These are phyloP conservation scores for Lentinula detonsa DNA, from an alignment of 768 basidiomycete species.

Conservation along the genomic window DNA sequence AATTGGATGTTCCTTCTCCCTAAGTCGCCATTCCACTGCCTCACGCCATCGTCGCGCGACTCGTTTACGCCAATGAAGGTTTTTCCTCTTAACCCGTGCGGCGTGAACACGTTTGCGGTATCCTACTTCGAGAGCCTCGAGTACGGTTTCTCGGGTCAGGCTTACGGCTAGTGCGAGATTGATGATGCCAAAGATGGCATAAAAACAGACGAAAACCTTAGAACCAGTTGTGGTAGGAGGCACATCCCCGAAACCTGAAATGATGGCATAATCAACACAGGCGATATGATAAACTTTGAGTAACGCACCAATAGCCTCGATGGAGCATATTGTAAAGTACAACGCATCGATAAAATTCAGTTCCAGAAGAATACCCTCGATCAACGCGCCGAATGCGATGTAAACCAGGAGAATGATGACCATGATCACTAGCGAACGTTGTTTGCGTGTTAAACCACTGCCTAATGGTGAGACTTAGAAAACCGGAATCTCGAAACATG, in stretches of 20 bases:
- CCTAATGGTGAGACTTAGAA: conserved; percentile 31
- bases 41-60: conserved; percentile 51
- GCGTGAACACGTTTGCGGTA: conserved; percentile 49
- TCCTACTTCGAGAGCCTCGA: conserved; percentile 66
- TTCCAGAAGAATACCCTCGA: conserved; percentile 45
- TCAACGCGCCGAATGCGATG: conserved; percentile 65
- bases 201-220: conserved; percentile 56
- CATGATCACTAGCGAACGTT: conserved; percentile 73
- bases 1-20: conserved; percentile 36
- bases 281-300: background rate
- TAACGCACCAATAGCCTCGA: conserved; percentile 55
- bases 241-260: conserved; percentile 66
- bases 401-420: conserved; percentile 71
- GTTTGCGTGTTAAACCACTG: conserved; percentile 76
- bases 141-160: conserved; percentile 61
- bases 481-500: background rate
- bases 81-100: conserved; percentile 40
- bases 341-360: conserved; percentile 66
- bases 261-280: too few relatives aligned
- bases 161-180: conserved; percentile 59
- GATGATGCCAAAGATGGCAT: conserved; percentile 55
- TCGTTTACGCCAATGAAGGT: conserved; percentile 32
- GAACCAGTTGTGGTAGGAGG: conserved; percentile 41
- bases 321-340: conserved; percentile 72
- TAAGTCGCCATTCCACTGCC: conserved; percentile 61